Evolutionary conservation across 306 rosid genomes (phyloP).

Genomic region (Vigna reflexopilosa): DNA sequence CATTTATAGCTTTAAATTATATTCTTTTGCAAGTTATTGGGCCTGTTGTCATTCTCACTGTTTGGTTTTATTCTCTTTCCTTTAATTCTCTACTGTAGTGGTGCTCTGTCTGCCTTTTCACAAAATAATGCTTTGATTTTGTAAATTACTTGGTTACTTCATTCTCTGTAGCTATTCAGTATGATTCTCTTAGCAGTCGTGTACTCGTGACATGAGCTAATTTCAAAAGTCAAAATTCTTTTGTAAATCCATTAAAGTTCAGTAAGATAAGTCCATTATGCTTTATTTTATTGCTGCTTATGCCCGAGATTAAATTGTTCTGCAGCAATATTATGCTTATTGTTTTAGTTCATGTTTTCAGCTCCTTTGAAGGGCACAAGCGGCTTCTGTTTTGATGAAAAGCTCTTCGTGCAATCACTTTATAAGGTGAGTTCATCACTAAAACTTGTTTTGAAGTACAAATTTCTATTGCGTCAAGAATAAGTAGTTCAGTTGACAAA

Average conservation of each 20-base stretch:
- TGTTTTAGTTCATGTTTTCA: constrained; percentile 47
- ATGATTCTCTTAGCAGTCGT: background rate
- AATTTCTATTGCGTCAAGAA: constrained; percentile 10
- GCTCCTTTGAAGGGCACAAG: constrained; percentile 63
- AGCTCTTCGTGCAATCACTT: constrained; percentile 78
- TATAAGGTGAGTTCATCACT: constrained; percentile 69
- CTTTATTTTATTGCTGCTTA: background rate
- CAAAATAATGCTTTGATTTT: background rate
- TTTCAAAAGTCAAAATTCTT: background rate
- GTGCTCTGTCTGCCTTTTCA: background rate
- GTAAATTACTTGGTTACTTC: constrained; percentile 3
- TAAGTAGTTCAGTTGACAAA: constrained; percentile 5
- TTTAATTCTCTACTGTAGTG: background rate
- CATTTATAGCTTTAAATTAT: constrained; percentile 17
- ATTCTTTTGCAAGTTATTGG: background rate
- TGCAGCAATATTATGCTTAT: constrained; percentile 32
- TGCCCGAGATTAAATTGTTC: background rate
- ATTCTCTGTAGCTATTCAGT: constrained; percentile 1
- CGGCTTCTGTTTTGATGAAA: constrained; percentile 88
- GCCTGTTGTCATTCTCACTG: background rate
- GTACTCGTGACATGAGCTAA: constrained; percentile 2
- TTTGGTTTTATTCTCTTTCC: background rate
- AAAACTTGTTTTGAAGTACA: constrained; percentile 6
- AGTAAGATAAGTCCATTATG: background rate
- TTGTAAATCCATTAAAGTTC: background rate